phyloP scores from a whole-genome alignment of 2,329 filamentous ascomycete genomes.

The Dichotomopilus funicola region DNA sequence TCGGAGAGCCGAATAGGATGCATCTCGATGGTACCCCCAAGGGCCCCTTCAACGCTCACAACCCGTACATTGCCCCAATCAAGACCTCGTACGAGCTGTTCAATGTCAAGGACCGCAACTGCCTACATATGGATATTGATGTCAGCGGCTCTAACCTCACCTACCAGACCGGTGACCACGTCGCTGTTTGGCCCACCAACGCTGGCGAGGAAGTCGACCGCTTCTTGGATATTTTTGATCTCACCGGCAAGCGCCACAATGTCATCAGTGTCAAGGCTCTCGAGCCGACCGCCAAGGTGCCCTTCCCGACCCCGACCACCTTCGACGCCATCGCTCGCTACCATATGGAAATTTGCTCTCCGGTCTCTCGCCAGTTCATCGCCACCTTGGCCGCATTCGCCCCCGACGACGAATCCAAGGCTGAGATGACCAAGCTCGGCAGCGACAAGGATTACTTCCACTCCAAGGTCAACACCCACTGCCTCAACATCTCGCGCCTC shows the following conservation, averaged over 20 bases:
- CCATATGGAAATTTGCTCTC: slow-evolving; percentile 93
- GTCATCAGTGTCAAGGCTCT: slow-evolving; percentile 87
- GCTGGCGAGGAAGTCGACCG: slow-evolving; percentile 86
- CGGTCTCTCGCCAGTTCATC: slow-evolving; percentile 93
- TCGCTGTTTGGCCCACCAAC: slow-evolving; percentile 96
- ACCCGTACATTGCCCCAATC: slow-evolving; percentile 94
- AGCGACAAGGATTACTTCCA: slow-evolving; percentile 95
- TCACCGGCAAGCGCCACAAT: slow-evolving; percentile 67
- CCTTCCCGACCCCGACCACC: slow-evolving; percentile 93
- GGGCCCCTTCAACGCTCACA: slow-evolving; percentile 92
- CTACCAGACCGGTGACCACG: slow-evolving; percentile 96
- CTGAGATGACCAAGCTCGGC: slow-evolving; percentile 82
- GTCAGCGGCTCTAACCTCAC: slow-evolving; percentile 81
- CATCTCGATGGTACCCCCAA: slow-evolving; percentile 80
- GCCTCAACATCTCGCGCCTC: slow-evolving; percentile 84
- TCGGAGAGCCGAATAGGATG: slow-evolving; percentile 94
- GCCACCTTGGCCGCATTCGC: slow-evolving; percentile 83
- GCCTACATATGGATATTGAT: slow-evolving; percentile 92
- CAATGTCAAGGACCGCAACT: slow-evolving; percentile 83
- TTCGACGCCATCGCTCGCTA: slow-evolving; percentile 91
- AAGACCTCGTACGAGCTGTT: slow-evolving; percentile 88
- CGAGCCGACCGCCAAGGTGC: slow-evolving; percentile 93
- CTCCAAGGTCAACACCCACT: slow-evolving; percentile 70
- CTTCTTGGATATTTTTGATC: slow-evolving; percentile 72
- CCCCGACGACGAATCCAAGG: slow-evolving; percentile 75